Percentiles rank a stretch among this genome's conserved stretches.
Conservation (phyloP, 257 asterid genomes). For the Nicotiana tabacum region DNA sequence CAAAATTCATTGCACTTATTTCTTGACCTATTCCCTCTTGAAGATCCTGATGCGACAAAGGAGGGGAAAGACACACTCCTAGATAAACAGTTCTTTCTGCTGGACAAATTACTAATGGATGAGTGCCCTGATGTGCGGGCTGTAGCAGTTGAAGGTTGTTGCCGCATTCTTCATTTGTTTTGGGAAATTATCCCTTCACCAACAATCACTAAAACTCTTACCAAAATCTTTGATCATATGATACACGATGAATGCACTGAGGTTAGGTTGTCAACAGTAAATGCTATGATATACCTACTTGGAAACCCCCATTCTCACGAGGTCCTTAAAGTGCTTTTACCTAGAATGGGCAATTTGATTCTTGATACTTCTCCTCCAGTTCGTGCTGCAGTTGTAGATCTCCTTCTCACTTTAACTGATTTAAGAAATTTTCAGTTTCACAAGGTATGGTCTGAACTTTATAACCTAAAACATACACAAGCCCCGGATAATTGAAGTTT, state of each 20-base stretch:
- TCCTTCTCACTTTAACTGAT: constrained; percentile 68
- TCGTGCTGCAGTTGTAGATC: constrained; percentile 76
- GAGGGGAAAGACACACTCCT: constrained; percentile 72
- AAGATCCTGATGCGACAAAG: constrained; percentile 88
- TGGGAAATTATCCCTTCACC: constrained; percentile 96
- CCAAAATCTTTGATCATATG: constrained; percentile 66
- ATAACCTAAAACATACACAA: neutral
- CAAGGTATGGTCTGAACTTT: constrained; percentile 47
- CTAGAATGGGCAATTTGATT: constrained; percentile 75
- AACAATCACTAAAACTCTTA: constrained; percentile 64
- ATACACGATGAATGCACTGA: constrained; percentile 66
- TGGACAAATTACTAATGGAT: constrained; percentile 80
- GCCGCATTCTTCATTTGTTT: constrained; percentile 74
- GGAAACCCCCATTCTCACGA: constrained; percentile 95
- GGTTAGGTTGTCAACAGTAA: constrained; percentile 85
- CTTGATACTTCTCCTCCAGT: constrained; percentile 54
- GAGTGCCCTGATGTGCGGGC: constrained; percentile 85
- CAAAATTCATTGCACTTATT: constrained; percentile 83
- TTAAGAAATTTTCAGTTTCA: constrained; percentile 74
- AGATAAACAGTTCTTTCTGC: constrained; percentile 74
- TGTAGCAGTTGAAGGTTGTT: constrained; percentile 96
- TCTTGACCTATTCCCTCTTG: constrained; percentile 84
- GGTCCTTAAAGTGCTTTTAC: constrained; percentile 90
- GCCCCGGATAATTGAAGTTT: constrained; percentile 9
- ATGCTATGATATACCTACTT: constrained; percentile 71